Percentiles rank a stretch among this genome's conserved stretches.
These are phyloP conservation scores for Coffea eugenioides DNA, from an alignment of 257 asterid species.

Conservation along the genomic window DNA sequence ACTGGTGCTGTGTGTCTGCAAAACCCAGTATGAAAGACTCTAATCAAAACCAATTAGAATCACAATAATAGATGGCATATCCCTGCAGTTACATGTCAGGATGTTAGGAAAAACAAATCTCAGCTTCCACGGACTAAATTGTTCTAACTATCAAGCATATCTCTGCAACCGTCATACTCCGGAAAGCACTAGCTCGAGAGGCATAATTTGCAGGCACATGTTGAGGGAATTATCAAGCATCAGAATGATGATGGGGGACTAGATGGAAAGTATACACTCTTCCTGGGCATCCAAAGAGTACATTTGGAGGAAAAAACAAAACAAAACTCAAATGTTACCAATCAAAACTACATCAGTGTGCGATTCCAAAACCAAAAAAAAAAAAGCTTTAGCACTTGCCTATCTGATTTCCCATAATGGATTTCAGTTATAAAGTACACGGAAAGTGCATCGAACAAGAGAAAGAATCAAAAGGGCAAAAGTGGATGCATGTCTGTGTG, in stretches of 20 bases:
- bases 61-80: conserved; percentile 1
- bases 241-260: background rate
- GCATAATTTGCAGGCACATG: background rate
- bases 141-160: background rate
- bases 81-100: background rate
- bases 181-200: background rate
- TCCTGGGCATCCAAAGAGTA: background rate
- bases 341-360: background rate
- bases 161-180: too few species aligned
- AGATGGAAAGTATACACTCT: background rate
- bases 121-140: background rate
- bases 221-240: background rate
- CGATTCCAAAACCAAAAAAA: background rate
- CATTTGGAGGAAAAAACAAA: background rate
- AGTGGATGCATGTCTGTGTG: too few species aligned
- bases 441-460: background rate
- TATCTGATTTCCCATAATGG: background rate
- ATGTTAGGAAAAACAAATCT: background rate
- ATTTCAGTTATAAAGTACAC: background rate
- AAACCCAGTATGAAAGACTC: conserved; percentile 13
- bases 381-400: background rate
- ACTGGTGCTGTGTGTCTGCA: conserved; percentile 95
- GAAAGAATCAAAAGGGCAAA: background rate
- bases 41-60: conserved; percentile 15
- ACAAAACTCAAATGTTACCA: background rate